Conservation (phyloP, 1,284 basidiomycete species). For the Rhodotorula sp. region DNA sequence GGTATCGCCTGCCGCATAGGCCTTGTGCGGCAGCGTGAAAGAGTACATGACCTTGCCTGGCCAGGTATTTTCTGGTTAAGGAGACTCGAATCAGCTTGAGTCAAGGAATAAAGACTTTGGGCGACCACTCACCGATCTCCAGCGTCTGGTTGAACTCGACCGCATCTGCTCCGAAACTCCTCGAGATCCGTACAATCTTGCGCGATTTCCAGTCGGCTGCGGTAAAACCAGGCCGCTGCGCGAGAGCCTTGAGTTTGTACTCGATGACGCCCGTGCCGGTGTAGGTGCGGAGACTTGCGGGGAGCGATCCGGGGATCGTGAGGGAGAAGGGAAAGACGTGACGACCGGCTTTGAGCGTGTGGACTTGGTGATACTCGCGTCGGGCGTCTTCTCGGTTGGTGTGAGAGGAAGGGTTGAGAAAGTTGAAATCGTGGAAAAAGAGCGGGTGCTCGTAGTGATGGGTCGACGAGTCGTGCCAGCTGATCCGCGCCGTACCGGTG, state of each 20-base stretch:
- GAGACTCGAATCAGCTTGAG: neutral
- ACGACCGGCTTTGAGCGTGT: constrained; percentile 79
- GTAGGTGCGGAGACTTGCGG: constrained; percentile 67
- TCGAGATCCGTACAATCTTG: constrained; percentile 64
- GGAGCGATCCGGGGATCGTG: constrained; percentile 73
- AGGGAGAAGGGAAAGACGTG: constrained; percentile 88
- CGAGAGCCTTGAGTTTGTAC: constrained; percentile 83
- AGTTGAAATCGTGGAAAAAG: constrained; percentile 40
- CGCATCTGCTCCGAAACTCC: constrained; percentile 73
- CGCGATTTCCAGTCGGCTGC: constrained; percentile 65
- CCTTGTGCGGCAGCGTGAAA: constrained; percentile 70
- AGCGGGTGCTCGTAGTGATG: constrained; percentile 40
- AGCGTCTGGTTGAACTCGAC: constrained; percentile 92
- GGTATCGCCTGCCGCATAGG: constrained; percentile 83
- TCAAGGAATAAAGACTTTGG: neutral
- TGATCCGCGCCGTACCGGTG: constrained; percentile 60
- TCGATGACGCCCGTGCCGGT: constrained; percentile 62
- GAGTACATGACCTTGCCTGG: constrained; percentile 66
- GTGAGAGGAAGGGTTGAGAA: constrained; percentile 40
- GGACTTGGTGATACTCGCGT: constrained; percentile 69
- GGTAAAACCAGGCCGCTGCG: constrained; percentile 64
- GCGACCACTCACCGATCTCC: constrained; percentile 55
- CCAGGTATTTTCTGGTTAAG: constrained; percentile 76
- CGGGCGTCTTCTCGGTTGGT: constrained; percentile 34
- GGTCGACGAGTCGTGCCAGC: constrained; percentile 38